Evolutionary conservation across 2,329 filamentous ascomycete species (phyloP).

Genomic region (Cordyceps cicadae): DNA sequence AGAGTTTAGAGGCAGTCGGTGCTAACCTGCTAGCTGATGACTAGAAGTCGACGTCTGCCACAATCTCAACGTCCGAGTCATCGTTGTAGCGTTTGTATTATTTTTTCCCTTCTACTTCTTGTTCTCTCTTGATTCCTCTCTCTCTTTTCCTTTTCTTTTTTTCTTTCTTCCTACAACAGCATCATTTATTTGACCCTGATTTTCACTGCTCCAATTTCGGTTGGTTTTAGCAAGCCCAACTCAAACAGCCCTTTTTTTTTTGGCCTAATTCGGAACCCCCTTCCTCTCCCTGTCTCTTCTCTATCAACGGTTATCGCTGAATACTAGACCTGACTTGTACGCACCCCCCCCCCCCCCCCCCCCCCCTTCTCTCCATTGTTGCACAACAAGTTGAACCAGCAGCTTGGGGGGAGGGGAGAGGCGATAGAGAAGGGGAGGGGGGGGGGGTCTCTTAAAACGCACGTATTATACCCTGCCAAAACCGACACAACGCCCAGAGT

Average conservation of each 20-base stretch:
- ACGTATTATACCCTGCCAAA: neutral
- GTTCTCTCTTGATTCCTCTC: too few species aligned
- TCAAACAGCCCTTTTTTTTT: neutral
- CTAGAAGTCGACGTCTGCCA: neutral
- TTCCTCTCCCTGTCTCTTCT: neutral
- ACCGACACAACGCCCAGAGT: neutral
- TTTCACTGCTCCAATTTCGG: neutral
- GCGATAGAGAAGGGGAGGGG: too few species aligned
- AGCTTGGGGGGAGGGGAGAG: too few species aligned
- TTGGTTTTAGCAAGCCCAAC: neutral
- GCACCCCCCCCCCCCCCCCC: neutral
- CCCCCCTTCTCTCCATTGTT: neutral
- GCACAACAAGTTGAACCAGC: neutral
- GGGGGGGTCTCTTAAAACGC: too few species aligned
- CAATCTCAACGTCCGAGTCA: neutral
- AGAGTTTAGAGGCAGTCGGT: neutral
- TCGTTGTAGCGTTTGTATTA: neutral
- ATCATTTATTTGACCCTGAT: neutral
- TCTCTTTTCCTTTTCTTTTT: too few species aligned
- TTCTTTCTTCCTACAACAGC: too few species aligned
- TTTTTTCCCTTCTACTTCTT: too few species aligned
- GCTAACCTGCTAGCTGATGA: too few species aligned
- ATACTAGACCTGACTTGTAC: neutral
- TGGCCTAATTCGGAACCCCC: neutral
- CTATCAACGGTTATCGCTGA: neutral